A percentile compares a stretch with the other conserved stretches of the same genome.
Evolutionary conservation across 345 rosid genomes (phyloP).

Genomic region (Litchi chinensis): DNA sequence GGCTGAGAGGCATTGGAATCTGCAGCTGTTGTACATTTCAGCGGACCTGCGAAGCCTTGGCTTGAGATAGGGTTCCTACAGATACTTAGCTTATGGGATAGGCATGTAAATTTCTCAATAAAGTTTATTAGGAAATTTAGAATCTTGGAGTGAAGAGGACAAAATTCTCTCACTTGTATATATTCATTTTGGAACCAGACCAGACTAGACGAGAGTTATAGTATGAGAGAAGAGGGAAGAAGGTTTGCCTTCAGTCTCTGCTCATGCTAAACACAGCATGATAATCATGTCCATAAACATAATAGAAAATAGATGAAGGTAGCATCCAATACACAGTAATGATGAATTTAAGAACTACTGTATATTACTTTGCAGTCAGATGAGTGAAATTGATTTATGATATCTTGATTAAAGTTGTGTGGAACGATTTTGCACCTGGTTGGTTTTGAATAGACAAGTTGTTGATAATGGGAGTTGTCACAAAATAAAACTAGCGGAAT

Average conservation of each 20-base stretch:
- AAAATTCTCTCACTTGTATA: constrained; percentile 24
- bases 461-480: no score
- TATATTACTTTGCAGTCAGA: constrained; percentile 19
- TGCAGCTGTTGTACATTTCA: constrained; percentile 87
- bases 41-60: constrained; percentile 97
- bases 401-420: background rate
- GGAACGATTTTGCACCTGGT: background rate
- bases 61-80: constrained; percentile 72
- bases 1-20: constrained; percentile 40
- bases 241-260: constrained; percentile 94
- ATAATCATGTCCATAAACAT: constrained; percentile 41
- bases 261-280: constrained; percentile 27
- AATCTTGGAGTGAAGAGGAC: constrained; percentile 52
- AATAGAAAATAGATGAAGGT: constrained; percentile 38
- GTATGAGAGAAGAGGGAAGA: constrained; percentile 68
- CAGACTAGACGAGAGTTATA: background rate
- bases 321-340: constrained; percentile 22
- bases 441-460: background rate
- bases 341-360: constrained; percentile 13
- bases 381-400: constrained; percentile 1
- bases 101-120: constrained; percentile 68
- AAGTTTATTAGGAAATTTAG: constrained; percentile 72
- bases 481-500: no score
- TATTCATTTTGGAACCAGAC: constrained; percentile 22
- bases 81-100: constrained; percentile 68